phyloP scores from a whole-genome alignment of 2,329 filamentous ascomycete species.

The Monilinia fructigena region DNA sequence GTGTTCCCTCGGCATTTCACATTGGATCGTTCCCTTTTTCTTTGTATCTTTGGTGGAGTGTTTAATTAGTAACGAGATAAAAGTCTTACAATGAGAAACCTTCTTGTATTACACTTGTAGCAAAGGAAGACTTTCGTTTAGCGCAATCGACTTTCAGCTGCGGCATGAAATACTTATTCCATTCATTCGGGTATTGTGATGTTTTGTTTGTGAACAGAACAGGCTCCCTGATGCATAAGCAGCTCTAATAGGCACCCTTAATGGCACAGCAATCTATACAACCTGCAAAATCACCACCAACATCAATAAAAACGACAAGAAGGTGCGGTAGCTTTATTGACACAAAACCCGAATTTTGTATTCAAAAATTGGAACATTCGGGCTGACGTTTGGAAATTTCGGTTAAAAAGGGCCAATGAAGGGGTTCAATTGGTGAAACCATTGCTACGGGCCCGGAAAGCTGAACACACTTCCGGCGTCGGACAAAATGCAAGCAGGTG shows the following conservation, averaged over 20 bases:
- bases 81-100: background rate
- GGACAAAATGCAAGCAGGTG: background rate
- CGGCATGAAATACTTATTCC: background rate
- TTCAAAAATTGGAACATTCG: background rate
- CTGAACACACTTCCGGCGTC: slow-evolving; percentile 7
- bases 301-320: background rate
- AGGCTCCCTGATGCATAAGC: background rate
- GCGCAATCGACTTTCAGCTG: background rate
- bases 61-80: background rate
- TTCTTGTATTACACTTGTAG: background rate
- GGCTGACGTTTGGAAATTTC: slow-evolving; percentile 14
- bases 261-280: background rate
- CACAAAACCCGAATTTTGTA: background rate
- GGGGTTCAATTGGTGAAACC: slow-evolving; percentile 19
- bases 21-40: background rate
- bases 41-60: background rate
- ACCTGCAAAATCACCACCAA: background rate
- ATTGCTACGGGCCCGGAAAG: slow-evolving; percentile 4
- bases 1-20: background rate
- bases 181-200: background rate
- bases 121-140: background rate
- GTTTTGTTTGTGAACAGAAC: background rate
- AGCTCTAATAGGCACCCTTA: background rate
- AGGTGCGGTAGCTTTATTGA: background rate
- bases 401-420: slow-evolving; percentile 15